These are phyloP conservation scores for Aspergillus novoparasiticus DNA, from an alignment of 2,329 filamentous ascomycete genomes.

Conservation along the genomic window DNA sequence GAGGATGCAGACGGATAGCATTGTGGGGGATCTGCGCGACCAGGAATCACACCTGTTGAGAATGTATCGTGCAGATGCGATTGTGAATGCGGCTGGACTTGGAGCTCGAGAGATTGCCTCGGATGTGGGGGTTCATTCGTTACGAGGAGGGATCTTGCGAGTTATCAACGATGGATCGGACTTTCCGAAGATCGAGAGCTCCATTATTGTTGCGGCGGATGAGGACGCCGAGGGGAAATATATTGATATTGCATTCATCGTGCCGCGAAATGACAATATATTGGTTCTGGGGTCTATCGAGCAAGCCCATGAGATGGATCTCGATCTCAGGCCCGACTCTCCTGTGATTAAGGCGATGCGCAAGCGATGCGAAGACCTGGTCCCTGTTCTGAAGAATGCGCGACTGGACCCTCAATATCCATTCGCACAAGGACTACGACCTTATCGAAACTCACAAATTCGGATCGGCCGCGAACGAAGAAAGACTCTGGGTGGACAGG, in stretches of 20 bases:
- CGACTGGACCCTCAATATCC: constrained; percentile 46
- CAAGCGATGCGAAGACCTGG: constrained; percentile 45
- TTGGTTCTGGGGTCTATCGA: constrained; percentile 10
- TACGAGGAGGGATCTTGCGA: constrained; percentile 49
- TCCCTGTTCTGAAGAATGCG: constrained; percentile 46
- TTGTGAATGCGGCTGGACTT: constrained; percentile 50
- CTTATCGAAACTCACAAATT: constrained; percentile 45
- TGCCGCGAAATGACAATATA: constrained; percentile 15
- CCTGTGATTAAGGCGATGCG: constrained; percentile 48
- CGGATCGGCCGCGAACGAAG: constrained; percentile 47
- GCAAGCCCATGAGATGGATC: constrained; percentile 11
- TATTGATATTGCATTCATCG: constrained; percentile 13
- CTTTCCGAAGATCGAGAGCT: constrained; percentile 46
- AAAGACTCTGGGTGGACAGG: neutral
- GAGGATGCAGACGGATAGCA: constrained; percentile 25
- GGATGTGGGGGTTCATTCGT: constrained; percentile 45
- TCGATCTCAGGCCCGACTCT: constrained; percentile 44
- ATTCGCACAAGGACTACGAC: constrained; percentile 45
- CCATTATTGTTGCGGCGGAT: constrained; percentile 40
- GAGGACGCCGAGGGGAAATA: constrained; percentile 21
- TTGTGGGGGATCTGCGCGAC: neutral
- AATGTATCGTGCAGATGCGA: constrained; percentile 31
- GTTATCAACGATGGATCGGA: constrained; percentile 49
- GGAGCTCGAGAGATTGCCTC: constrained; percentile 45
- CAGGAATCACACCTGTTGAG: neutral